Conservation (phyloP, 371 early-diverging fungal genomes). For the Saksenaea vasiformis region DNA sequence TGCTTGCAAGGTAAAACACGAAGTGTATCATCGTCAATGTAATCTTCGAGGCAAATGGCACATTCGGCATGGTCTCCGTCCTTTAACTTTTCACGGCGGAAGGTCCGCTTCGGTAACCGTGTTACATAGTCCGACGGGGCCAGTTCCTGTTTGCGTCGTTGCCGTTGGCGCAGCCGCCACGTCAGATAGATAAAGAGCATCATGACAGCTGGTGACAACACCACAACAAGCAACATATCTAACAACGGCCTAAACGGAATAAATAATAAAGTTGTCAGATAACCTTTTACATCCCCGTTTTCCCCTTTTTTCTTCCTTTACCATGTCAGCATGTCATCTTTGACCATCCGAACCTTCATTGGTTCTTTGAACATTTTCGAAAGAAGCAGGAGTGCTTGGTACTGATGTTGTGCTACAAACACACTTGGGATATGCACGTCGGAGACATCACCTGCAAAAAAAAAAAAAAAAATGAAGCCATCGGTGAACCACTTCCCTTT, state of each 20-base stretch:
- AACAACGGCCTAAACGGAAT: slow-evolving; percentile 54
- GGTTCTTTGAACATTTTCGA: slow-evolving; percentile 33
- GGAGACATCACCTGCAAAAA: slow-evolving; percentile 71
- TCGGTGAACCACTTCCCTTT: neutral
- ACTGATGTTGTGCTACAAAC: slow-evolving; percentile 75
- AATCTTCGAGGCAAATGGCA: slow-evolving; percentile 94
- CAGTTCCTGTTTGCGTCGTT: slow-evolving; percentile 68
- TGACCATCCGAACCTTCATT: slow-evolving; percentile 43
- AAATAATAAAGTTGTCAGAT: no score
- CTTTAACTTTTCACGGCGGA: slow-evolving; percentile 45
- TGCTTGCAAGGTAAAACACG: slow-evolving; percentile 89
- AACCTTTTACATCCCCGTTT: neutral
- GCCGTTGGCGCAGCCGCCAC: slow-evolving; percentile 74
- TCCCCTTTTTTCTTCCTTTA: slow-evolving; percentile 9
- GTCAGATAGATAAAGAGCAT: slow-evolving; percentile 75
- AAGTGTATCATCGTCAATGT: slow-evolving; percentile 78
- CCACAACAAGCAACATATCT: slow-evolving; percentile 72
- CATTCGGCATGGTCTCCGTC: slow-evolving; percentile 78
- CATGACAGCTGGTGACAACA: slow-evolving; percentile 76
- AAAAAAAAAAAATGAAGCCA: no score
- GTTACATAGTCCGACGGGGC: slow-evolving; percentile 76
- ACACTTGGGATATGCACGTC: slow-evolving; percentile 80
- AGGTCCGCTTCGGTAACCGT: slow-evolving; percentile 69
- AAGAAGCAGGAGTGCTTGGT: slow-evolving; percentile 52
- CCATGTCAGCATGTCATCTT: slow-evolving; percentile 51